These are phyloP conservation scores for Eucalyptus lansdowneana DNA, from an alignment of 345 rosid genomes.

Conservation along the genomic window DNA sequence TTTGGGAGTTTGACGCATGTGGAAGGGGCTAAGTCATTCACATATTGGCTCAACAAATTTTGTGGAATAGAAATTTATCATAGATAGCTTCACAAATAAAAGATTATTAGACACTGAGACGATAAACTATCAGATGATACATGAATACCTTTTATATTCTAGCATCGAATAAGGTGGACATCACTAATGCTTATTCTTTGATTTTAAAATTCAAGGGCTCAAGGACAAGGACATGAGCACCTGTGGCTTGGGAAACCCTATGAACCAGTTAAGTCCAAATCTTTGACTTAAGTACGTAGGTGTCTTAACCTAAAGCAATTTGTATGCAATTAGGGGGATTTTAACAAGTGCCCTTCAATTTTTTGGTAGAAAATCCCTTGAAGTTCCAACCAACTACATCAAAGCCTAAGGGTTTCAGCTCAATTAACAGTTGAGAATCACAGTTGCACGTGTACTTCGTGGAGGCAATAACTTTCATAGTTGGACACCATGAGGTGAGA, in stretches of 20 bases:
- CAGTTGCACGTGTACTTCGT: neutral
- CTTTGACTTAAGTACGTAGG: neutral
- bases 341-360: neutral
- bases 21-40: neutral
- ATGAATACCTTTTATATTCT: neutral
- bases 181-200: neutral
- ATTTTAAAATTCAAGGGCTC: neutral
- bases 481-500: neutral
- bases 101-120: neutral
- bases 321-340: neutral
- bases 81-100: neutral
- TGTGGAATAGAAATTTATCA: neutral
- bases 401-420: neutral
- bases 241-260: fast-evolving
- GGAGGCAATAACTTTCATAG: neutral
- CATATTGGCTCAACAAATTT: neutral
- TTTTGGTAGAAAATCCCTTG: neutral
- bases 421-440: neutral
- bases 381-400: neutral
- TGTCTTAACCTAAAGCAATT: neutral
- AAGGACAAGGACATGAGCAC: neutral
- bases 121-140: neutral
- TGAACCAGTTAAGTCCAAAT: neutral
- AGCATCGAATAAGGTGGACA: neutral
- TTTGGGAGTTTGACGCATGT: neutral